phyloP scores from a whole-genome alignment of 169 alveolate genomes.

The Eimeria tenella region DNA sequence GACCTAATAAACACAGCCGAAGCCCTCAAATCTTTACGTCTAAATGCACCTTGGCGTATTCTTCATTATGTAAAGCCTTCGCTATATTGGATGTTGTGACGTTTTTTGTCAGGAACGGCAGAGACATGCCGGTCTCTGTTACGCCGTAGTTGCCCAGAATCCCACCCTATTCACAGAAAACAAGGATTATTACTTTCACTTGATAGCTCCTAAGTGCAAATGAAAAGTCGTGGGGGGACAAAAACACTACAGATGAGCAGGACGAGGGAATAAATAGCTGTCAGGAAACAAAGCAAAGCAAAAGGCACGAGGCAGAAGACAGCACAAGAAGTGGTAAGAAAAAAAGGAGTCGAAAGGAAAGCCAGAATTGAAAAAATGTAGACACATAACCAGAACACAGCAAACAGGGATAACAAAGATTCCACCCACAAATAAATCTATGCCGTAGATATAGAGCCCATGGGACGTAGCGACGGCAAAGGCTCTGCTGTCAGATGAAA shows the following conservation, averaged over 20 bases:
- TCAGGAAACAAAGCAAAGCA: no score
- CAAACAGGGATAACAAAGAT: slow-evolving; percentile 12
- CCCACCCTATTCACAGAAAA: slow-evolving; percentile 16
- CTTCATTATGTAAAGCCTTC: slow-evolving; percentile 24
- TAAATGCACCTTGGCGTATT: slow-evolving; percentile 49
- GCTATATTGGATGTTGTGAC: slow-evolving; percentile 73
- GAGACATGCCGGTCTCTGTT: not conserved
- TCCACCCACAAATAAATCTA: slow-evolving; percentile 75
- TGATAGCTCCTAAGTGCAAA: not conserved
- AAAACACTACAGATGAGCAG: no score
- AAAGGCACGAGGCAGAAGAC: not conserved
- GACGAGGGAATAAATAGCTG: no score
- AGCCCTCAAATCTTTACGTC: not conserved
- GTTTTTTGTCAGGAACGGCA: slow-evolving; percentile 63
- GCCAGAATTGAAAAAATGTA: no score
- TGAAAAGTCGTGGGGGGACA: no score
- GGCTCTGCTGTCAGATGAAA: slow-evolving; percentile 82
- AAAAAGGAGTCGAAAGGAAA: not conserved
- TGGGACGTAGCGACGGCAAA: slow-evolving; percentile 86
- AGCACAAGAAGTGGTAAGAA: not conserved
- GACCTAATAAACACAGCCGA: not conserved
- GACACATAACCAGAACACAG: not conserved
- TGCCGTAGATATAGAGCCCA: slow-evolving; percentile 81
- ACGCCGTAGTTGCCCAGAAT: slow-evolving; percentile 50
- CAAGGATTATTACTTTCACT: no score